These are phyloP conservation scores for Saccharomycopsis sp. DNA, from an alignment of 805 yeast species.

Conservation along the genomic window DNA sequence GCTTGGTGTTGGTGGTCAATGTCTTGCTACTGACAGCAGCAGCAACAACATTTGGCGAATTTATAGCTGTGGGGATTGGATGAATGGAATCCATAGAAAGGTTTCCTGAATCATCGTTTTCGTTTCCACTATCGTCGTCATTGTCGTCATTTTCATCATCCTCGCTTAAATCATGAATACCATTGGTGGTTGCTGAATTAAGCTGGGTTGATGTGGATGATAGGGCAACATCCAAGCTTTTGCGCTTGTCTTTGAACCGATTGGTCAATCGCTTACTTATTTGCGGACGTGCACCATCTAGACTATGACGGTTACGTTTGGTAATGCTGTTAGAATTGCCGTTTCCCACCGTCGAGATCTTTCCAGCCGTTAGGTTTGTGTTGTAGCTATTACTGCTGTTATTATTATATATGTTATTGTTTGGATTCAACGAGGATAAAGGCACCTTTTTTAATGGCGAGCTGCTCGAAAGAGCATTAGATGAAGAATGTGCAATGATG, in stretches of 20 bases:
- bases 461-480: constrained; percentile 10
- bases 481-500: constrained; percentile 9
- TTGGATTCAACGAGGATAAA: not conserved
- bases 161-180: constrained; percentile 26
- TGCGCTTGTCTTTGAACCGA: constrained; percentile 9
- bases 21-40: constrained; percentile 10
- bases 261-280: constrained; percentile 8
- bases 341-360: not conserved
- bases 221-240: constrained; percentile 3
- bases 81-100: constrained; percentile 19
- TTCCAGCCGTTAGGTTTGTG: constrained; percentile 2
- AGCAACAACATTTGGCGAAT: not conserved
- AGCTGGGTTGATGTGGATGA: not conserved
- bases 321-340: not conserved
- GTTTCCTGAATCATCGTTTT: constrained; percentile 28
- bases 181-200: not conserved
- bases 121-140: constrained; percentile 29
- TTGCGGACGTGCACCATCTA: constrained; percentile 11
- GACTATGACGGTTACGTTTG: not conserved
- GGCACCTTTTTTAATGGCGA: constrained; percentile 13
- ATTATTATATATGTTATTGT: not conserved
- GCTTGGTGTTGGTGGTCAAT: constrained; percentile 19
- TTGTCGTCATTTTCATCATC: constrained; percentile 26
- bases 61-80: constrained; percentile 15
- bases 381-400: not conserved